Evolutionary conservation across 306 rosid species (phyloP).

Genomic region (Carpinus fangiana): DNA sequence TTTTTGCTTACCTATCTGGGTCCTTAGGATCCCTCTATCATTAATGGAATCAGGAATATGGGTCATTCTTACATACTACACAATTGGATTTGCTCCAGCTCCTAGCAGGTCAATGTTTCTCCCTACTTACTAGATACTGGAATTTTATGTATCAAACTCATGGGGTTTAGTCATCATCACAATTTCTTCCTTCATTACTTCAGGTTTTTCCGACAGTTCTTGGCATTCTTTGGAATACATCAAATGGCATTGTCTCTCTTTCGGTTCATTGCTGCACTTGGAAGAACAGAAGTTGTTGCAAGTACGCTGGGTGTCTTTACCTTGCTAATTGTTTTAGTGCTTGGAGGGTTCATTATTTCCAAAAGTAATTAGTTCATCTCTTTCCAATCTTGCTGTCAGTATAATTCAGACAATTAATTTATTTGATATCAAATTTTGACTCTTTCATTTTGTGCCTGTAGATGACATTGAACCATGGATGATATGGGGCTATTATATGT

Average conservation of each 20-base stretch:
- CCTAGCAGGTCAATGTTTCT: conserved; percentile 52
- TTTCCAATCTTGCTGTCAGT: neutral
- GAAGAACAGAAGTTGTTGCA: conserved; percentile 55
- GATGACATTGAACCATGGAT: conserved; percentile 74
- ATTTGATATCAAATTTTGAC: neutral
- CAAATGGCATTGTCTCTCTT: conserved; percentile 70
- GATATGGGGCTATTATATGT: conserved; percentile 71
- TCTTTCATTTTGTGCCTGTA: conserved; percentile 17
- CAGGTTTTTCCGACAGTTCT: conserved; percentile 59
- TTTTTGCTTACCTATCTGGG: conserved; percentile 67
- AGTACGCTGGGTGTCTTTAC: conserved; percentile 48
- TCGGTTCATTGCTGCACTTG: conserved; percentile 56
- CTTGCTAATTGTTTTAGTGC: conserved; percentile 45
- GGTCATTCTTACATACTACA: conserved; percentile 67
- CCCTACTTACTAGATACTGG: neutral
- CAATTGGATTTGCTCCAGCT: conserved; percentile 85
- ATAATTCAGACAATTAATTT: neutral
- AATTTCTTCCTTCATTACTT: neutral
- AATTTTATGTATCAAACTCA: neutral
- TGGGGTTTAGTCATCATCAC: conserved; percentile 31
- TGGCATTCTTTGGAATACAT: conserved; percentile 59
- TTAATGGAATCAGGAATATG: conserved; percentile 67
- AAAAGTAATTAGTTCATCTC: conserved; percentile 31
- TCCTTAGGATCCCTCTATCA: conserved; percentile 78
- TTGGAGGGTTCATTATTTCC: conserved; percentile 65